Base-by-base conservation (phyloP, 164 flowering plant genomes). In the Vitis riparia region DNA sequence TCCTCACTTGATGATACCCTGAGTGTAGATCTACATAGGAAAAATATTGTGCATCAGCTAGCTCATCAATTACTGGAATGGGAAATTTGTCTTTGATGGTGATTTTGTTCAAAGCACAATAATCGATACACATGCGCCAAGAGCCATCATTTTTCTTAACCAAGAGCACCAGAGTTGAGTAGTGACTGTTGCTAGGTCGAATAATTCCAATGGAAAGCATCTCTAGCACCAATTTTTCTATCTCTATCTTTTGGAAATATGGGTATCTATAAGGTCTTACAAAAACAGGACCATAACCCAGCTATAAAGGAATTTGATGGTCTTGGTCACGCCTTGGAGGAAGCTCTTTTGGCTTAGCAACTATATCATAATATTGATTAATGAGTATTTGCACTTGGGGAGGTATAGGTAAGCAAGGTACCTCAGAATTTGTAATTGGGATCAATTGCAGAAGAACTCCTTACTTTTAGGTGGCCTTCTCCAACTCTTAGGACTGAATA, bases 51-150 rank as follows among this genome's bases (percentile, higher is more conserved):
- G 57, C 44, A 1, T 51, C 68, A 52, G 32, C 8, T 2, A 53
- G 6, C 37, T 51, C 27, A 23, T 23, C 27, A 52, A 66, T 53
- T 1, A 66, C 5, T 4, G 59, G 68, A 14, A 53, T 66, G 2
- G 59, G 59, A 51, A 53, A 53, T 23, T 66, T 53, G 14, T 66
- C 59, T 12, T 66, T 66, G 4, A 66, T 53, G 1, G 68, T 66
- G 48, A 53, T 15, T 4, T 47, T 14, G 17, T 63, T 63, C 23
- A 63, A 19, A 15, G 48, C 16, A 7, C 2, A 9, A 2, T 47
- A 63, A 16, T 63, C 53, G 1, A 63, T 23, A 63, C 52, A 63
- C 2, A 63, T 32, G 15, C 66, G 15, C 29, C 52, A 16, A 0
- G 1, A 16, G 0, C 66, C 52, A 16, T 63, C 52, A 0, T 63